phyloP scores from a whole-genome alignment of 1,284 basidiomycete genomes.

The Heterobasidion parviporum region DNA sequence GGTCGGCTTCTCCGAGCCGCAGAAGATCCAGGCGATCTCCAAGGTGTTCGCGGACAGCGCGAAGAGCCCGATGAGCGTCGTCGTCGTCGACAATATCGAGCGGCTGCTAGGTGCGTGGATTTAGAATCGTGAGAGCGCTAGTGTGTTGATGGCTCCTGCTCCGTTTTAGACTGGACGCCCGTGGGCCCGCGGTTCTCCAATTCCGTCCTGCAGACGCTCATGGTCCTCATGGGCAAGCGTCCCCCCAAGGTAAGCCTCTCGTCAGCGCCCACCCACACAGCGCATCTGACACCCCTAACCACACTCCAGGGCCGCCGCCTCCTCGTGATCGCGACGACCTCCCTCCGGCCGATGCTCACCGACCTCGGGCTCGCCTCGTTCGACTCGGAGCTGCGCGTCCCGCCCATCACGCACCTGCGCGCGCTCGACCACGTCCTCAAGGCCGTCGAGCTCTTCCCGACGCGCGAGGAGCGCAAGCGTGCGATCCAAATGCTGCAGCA shows the following conservation, averaged over 20 bases:
- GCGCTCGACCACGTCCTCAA: conserved; percentile 74
- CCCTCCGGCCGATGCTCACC: conserved; percentile 78
- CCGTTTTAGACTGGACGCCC: conserved; percentile 83
- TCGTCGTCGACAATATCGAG: conserved; percentile 95
- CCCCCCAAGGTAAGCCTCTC: conserved; percentile 75
- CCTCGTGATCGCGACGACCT: conserved; percentile 89
- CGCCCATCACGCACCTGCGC: conserved; percentile 70
- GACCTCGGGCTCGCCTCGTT: conserved; percentile 89
- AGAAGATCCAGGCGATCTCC: conserved; percentile 89
- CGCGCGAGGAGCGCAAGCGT: conserved; percentile 46
- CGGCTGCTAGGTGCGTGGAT: conserved; percentile 66
- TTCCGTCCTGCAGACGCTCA: conserved; percentile 83
- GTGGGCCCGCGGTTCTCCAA: conserved; percentile 97
- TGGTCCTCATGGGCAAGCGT: conserved; percentile 83
- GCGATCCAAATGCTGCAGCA: conserved; percentile 67
- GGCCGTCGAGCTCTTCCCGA: conserved; percentile 78
- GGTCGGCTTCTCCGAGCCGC: conserved; percentile 89
- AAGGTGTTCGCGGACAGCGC: conserved; percentile 96
- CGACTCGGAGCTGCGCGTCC: conserved; percentile 83
- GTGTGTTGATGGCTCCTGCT: conserved; percentile 1
- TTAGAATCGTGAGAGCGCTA: neutral
- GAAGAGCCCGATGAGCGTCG: conserved; percentile 93
- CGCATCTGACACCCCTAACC: neutral
- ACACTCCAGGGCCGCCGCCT: conserved; percentile 74
- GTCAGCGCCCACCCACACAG: neutral